Conservation (phyloP, 768 basidiomycete species). For the Lentinula guzmanii region DNA sequence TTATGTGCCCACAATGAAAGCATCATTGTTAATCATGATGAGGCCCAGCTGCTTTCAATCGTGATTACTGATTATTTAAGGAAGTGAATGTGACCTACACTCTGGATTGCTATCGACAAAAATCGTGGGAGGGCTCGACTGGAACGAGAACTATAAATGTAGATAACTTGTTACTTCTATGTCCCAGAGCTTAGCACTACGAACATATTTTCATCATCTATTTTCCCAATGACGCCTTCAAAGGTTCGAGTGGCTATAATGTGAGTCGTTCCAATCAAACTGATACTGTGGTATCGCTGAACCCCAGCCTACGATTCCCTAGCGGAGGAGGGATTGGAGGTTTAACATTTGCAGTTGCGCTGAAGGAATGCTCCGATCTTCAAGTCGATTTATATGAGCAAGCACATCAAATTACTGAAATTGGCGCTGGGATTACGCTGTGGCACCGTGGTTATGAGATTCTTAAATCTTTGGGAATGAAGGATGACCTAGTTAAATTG, state of each 20-base stretch:
- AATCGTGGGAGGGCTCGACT: background rate
- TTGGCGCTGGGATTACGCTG: slow-evolving; percentile 38
- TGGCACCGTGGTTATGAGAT: slow-evolving; percentile 34
- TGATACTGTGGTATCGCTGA: background rate
- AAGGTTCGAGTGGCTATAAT: slow-evolving; percentile 13
- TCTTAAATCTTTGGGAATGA: slow-evolving; percentile 30
- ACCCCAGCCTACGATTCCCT: background rate
- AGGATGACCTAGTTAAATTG: slow-evolving; percentile 18
- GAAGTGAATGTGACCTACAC: background rate
- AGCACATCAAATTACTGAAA: slow-evolving; percentile 28
- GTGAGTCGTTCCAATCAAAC: background rate
- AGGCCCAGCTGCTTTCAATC: too few species aligned
- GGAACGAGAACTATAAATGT: background rate
- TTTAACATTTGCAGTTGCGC: slow-evolving; percentile 26
- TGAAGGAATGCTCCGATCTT: slow-evolving; percentile 17
- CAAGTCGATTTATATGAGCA: slow-evolving; percentile 38
- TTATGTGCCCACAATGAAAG: too few species aligned
- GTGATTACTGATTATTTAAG: background rate
- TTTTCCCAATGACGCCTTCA: background rate
- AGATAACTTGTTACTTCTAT: too few species aligned
- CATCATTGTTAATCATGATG: too few species aligned
- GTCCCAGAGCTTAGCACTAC: too few species aligned
- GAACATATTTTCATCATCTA: background rate
- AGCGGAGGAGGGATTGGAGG: slow-evolving; percentile 39
- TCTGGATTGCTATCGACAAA: too few species aligned